Evolutionary conservation across 176 grass and related monocot species (phyloP).

Genomic region (Pontederia paniculata): DNA sequence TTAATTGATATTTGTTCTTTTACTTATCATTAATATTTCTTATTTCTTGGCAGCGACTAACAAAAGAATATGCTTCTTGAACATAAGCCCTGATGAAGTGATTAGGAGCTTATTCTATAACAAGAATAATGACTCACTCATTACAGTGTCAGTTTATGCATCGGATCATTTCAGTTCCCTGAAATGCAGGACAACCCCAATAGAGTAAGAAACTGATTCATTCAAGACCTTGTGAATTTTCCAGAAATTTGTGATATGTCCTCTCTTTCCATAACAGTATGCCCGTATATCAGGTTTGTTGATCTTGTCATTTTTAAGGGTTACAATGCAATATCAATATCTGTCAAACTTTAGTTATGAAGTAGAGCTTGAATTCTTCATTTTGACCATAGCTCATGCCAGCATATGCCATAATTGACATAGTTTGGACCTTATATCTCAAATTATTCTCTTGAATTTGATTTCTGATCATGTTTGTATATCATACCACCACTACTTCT

Average conservation of each 20-base stretch:
- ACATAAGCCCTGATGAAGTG: conserved; percentile 14
- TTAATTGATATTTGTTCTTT: neutral
- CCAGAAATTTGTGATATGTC: neutral
- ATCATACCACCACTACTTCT: too few species aligned
- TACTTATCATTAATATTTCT: neutral
- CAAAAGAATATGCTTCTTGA: conserved; percentile 19
- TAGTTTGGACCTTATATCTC: too few species aligned
- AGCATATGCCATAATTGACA: too few species aligned
- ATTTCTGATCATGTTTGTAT: too few species aligned
- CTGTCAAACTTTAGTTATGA: too few species aligned
- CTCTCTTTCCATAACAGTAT: neutral
- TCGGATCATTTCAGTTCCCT: conserved; percentile 9
- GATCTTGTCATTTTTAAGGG: too few species aligned
- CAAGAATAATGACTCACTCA: conserved; percentile 15
- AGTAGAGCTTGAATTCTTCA: too few species aligned
- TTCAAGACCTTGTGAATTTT: neutral
- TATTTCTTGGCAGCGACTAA: conserved; percentile 10
- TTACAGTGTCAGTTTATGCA: conserved; percentile 7
- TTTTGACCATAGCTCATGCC: too few species aligned
- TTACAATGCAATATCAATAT: too few species aligned
- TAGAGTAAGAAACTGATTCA: conserved; percentile 10
- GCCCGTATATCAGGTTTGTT: too few species aligned
- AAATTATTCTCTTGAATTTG: too few species aligned
- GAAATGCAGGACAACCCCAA: conserved; percentile 16
- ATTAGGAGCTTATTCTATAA: conserved; percentile 18